Evolutionary conservation across 192 early-diverging fungal genomes (phyloP), one percentile per base, ranked within the genome.

Genomic region (Backusella westeae): DNA sequence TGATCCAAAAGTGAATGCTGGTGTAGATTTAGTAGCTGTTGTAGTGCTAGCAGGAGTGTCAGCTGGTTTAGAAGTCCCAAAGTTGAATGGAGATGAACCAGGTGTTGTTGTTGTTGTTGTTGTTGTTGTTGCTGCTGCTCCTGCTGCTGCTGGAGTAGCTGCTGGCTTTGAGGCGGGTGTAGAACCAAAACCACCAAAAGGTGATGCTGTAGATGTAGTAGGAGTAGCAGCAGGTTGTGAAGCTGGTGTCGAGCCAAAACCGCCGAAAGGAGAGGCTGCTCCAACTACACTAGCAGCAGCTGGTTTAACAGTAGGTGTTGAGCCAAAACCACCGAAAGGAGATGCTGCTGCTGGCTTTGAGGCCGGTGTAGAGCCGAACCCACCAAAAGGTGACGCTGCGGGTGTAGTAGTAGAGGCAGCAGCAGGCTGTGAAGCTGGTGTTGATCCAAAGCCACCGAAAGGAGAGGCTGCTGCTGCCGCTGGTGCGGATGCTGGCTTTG

Each of bases 21-120:
- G 17, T 66, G 73, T 3, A 38, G 73, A n/a, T 23, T 10, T 26
- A n/a, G 52, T 56, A 15, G 38, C 5, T 39, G 73, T 3, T 12
- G 56, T 21, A 44, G n/a, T 12, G 29, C 29, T 42, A 65, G 53
- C 42, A 8, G 59, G 8, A 36, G 59, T 26, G 8, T 0, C 38
- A 63, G 14, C 26, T 65, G 56, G 42, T 19, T 46, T 26, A 19
- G 72, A 56, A 32, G 70, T 21, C 19, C 76, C 70, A 72, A 77
- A 77, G n/a, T 41, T 42, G 38, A 77, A 77, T 69, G 42, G 9
- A 26, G 32, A 34, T 34, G 41, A 69, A 21, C 49, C 29, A 39
- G 77, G 9, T 23, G 63, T 44, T 63, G 71, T 26, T 52, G 63
- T 0, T 32, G 34, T 41, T 53, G 49, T 12, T 10, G 66, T 0